Conservation (phyloP, 2,329 filamentous ascomycete species). For the Pseudocercospora pini-densiflorae region DNA sequence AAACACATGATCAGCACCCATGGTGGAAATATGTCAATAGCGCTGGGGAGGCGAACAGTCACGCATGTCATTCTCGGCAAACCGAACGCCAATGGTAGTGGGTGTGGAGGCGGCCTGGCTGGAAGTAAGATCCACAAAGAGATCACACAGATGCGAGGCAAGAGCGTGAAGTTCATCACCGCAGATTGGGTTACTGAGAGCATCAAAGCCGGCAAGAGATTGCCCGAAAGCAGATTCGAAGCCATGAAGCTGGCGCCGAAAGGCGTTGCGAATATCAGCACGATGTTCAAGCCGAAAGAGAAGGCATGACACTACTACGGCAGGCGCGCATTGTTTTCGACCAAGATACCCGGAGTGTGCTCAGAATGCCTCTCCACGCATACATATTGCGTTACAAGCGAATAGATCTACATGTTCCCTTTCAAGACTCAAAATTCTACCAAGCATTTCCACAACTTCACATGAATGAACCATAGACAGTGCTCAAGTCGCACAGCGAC, state of each 20-base stretch:
- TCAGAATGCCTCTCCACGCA: slow-evolving; percentile 11
- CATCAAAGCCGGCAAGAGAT: slow-evolving; percentile 72
- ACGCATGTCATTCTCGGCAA: slow-evolving; percentile 84
- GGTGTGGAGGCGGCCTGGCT: slow-evolving; percentile 74
- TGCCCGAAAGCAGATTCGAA: slow-evolving; percentile 75
- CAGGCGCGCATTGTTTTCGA: slow-evolving; percentile 7
- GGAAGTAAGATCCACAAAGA: slow-evolving; percentile 81
- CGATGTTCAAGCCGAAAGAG: slow-evolving; percentile 30
- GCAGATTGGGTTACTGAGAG: slow-evolving; percentile 89
- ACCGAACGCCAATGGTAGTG: slow-evolving; percentile 46
- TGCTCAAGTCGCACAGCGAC: neutral
- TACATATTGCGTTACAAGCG: slow-evolving; percentile 1
- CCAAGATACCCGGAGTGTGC: slow-evolving; percentile 20
- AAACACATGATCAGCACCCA: slow-evolving; percentile 77
- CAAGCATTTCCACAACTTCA: neutral
- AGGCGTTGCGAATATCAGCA: slow-evolving; percentile 67
- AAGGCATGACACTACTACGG: slow-evolving; percentile 6
- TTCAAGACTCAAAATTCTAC: neutral
- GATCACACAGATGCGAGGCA: slow-evolving; percentile 68
- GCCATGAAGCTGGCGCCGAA: slow-evolving; percentile 64
- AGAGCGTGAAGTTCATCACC: slow-evolving; percentile 75
- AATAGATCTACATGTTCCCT: neutral
- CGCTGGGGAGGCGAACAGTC: slow-evolving; percentile 72
- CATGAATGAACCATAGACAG: neutral
- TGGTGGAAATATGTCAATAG: slow-evolving; percentile 72